Evolutionary conservation across 2,329 filamentous ascomycete species (phyloP), one percentile per base, ranked within the genome.

Genomic region (Phialophora tarda): DNA sequence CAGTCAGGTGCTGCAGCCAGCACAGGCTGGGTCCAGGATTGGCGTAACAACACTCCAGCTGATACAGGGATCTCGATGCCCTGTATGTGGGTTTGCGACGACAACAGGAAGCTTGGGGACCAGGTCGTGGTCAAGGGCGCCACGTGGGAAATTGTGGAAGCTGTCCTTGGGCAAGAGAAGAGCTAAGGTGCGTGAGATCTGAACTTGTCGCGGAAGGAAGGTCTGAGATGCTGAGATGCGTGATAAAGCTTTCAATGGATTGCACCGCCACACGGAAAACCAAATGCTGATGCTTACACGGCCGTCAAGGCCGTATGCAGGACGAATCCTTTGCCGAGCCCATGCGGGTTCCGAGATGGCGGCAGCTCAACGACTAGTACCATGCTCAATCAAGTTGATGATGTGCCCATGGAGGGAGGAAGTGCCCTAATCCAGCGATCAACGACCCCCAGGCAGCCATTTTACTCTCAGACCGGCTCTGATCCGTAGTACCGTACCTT

Each of bases 121-220:
- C 44, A 68, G 47, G 57, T 64, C 17, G 59, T 62, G 44, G 61
- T 64, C 24, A 30, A 63, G 8, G 65, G 65, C 4, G 21, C 57
- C n/a, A 64, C 54, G 2, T 70, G 68, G 68, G 59, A 26, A 38
- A 23, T 68, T 12, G 66, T 66, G 61, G 67, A 69, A 54, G 57
- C 55, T 14, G 57, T 57, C 4, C n/a, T 30, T 21, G 32, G 21
- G 26, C 24, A 58, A 8, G 26, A 41, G 6, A 11, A 26, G 26
- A 24, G 4, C 14, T 24, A 60, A 21, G 48, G 26, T 23, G 26
- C n/a, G 11, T 59, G 6, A 54, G 44, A 8, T 41, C 28, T 21
- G 47, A 32, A 41, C 26, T 12, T 44, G 32, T 11, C 21, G 21
- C 30, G 21, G 47, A 44, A 47, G 32, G 48, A 41, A 11, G 23